Conservation (phyloP, 148 eudicot species). For the Rhododendron kiyosumense region DNA sequence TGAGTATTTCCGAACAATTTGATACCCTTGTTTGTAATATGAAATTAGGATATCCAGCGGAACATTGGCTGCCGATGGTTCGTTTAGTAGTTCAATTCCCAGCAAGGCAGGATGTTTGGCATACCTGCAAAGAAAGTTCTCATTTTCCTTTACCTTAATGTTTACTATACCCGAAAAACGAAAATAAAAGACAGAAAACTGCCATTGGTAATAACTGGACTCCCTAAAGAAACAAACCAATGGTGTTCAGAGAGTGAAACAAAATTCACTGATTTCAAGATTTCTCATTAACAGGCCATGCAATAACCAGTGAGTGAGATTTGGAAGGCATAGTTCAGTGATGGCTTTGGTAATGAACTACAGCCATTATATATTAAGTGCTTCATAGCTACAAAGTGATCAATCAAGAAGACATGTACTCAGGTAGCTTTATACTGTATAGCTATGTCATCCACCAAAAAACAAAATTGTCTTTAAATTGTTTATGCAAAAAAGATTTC, state of each 20-base stretch:
- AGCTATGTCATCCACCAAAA: not conserved
- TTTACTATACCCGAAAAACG: not conserved
- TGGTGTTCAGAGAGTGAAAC: not conserved
- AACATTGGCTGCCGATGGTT: slow-evolving; percentile 59
- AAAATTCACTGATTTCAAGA: not conserved
- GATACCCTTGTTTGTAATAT: slow-evolving; percentile 59
- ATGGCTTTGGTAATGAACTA: not conserved
- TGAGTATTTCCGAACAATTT: slow-evolving; percentile 56
- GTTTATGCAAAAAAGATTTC: not conserved
- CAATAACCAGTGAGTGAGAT: not conserved
- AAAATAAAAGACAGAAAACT: not conserved
- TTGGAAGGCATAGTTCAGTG: not conserved
- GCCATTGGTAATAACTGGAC: not conserved
- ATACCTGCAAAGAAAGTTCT: slow-evolving; percentile 40
- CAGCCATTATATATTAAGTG: not conserved
- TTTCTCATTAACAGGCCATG: not conserved
- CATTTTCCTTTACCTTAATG: not conserved
- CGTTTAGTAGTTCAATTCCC: slow-evolving; percentile 75
- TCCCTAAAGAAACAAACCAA: not conserved
- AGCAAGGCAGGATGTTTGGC: slow-evolving; percentile 66
- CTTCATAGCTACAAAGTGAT: not conserved
- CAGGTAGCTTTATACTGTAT: not conserved
- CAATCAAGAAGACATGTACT: not conserved
- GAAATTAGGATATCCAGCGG: slow-evolving; percentile 54
- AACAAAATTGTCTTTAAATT: not conserved